Conservation (phyloP, 2,329 filamentous ascomycete genomes). For the Volutella citrinella region DNA sequence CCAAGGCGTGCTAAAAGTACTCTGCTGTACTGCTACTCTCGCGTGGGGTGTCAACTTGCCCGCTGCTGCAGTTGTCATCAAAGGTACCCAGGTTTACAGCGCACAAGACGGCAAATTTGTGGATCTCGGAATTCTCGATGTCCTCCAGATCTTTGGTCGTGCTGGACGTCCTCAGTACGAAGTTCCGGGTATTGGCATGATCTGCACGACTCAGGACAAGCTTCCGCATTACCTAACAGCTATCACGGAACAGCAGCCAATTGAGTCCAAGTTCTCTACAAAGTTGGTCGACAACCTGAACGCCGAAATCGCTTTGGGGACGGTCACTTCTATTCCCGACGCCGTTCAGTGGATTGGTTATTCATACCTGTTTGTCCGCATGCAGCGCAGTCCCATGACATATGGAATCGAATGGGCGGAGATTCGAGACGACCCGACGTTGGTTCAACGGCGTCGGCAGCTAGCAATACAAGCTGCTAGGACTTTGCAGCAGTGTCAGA, state of each 20-base stretch:
- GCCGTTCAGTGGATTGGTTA: slow-evolving; percentile 98
- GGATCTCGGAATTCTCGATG: slow-evolving; percentile 92
- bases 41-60: slow-evolving; percentile 99
- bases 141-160: slow-evolving; percentile 97
- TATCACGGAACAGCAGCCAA: slow-evolving; percentile 93
- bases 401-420: slow-evolving; percentile 97
- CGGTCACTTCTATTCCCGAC: slow-evolving; percentile 90
- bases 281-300: slow-evolving; percentile 97
- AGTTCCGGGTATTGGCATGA: slow-evolving; percentile 96
- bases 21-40: slow-evolving; percentile 96
- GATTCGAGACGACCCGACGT: slow-evolving; percentile 78
- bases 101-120: slow-evolving; percentile 95
- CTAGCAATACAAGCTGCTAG: slow-evolving; percentile 85
- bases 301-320: slow-evolving; percentile 88
- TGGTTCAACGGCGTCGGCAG: slow-evolving; percentile 81
- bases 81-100: slow-evolving; percentile 96
- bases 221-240: slow-evolving; percentile 86
- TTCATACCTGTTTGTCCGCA: slow-evolving; percentile 94
- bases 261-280: slow-evolving; percentile 92
- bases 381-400: slow-evolving; percentile 85
- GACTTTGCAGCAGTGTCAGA: slow-evolving; percentile 87
- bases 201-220: slow-evolving; percentile 94
- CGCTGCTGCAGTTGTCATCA: slow-evolving; percentile 94
- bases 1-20: slow-evolving; percentile 90
- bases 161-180: slow-evolving; percentile 97